Percentiles rank a stretch among this genome's conserved stretches.
Conservation (phyloP, 2,329 filamentous ascomycete species). For the Ceratocystis lukuohia region DNA sequence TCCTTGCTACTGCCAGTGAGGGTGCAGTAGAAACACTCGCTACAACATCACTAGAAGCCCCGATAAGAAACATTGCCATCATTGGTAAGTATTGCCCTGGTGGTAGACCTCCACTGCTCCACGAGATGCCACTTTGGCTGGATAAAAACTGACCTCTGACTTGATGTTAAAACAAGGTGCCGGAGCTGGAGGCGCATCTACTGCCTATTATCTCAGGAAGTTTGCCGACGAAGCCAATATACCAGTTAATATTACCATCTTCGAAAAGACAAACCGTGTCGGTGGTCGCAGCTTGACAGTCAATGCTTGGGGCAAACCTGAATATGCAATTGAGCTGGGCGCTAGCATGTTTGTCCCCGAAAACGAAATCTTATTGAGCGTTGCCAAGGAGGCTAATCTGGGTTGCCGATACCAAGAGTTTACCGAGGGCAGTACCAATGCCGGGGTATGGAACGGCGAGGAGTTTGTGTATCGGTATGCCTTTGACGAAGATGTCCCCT, state of each 20-base stretch:
- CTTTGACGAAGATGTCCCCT: not conserved
- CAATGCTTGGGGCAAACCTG: slow-evolving; percentile 54
- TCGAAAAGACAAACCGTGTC: slow-evolving; percentile 63
- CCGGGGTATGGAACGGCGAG: slow-evolving; percentile 72
- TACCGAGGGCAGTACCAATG: slow-evolving; percentile 32
- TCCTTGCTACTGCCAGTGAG: not conserved
- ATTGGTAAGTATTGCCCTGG: slow-evolving; percentile 22
- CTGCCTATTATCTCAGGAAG: slow-evolving; percentile 68
- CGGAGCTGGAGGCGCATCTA: slow-evolving; percentile 73
- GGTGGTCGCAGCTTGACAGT: slow-evolving; percentile 84
- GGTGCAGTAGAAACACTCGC: not conserved
- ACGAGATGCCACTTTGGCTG: not conserved
- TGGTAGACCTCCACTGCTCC: not conserved
- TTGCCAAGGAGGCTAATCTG: slow-evolving; percentile 59
- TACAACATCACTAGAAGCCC: not conserved
- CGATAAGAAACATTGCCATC: slow-evolving; percentile 24
- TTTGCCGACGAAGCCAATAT: slow-evolving; percentile 51
- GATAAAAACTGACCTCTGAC: slow-evolving; percentile 7
- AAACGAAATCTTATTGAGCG: slow-evolving; percentile 70
- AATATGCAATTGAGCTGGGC: slow-evolving; percentile 66
- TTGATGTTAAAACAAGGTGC: slow-evolving; percentile 49
- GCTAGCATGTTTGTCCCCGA: slow-evolving; percentile 81
- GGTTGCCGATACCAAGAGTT: slow-evolving; percentile 34
- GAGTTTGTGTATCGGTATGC: slow-evolving; percentile 35
- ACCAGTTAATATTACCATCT: slow-evolving; percentile 68